Evolutionary conservation across 2,329 filamentous ascomycete genomes (phyloP).

Genomic region (Colletotrichum scovillei): DNA sequence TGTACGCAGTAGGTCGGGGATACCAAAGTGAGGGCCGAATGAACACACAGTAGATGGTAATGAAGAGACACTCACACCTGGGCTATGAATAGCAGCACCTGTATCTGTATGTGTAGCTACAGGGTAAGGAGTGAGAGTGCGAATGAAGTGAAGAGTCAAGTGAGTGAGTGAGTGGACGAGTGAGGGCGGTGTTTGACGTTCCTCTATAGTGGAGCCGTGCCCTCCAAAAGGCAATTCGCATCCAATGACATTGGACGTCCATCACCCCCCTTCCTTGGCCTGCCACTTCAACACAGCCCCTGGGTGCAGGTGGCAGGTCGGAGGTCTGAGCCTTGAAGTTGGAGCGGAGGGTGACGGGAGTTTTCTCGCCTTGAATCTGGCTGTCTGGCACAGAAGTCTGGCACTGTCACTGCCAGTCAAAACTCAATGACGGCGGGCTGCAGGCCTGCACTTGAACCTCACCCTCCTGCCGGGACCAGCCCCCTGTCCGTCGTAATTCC

Average conservation of each 20-base stretch:
- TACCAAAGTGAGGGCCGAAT: neutral
- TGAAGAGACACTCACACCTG: neutral
- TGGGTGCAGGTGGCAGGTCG: neutral
- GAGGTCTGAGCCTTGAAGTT: neutral
- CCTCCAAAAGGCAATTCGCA: neutral
- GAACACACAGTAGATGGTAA: neutral
- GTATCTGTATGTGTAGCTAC: neutral
- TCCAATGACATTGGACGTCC: neutral
- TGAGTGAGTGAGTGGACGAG: neutral
- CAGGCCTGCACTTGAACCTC: too few species aligned
- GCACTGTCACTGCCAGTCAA: neutral
- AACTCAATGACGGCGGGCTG: conserved; percentile 1
- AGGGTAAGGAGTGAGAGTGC: neutral
- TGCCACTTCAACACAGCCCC: neutral
- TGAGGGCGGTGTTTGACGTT: neutral
- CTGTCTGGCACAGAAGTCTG: neutral
- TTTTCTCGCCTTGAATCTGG: neutral
- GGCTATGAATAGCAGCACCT: neutral
- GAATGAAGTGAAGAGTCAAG: neutral
- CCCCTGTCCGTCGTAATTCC: neutral
- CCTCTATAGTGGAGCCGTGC: neutral
- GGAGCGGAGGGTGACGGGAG: neutral
- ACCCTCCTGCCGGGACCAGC: neutral
- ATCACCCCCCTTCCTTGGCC: neutral
- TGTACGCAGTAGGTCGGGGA: too few species aligned